Conservation (phyloP, 179 eudicot species). For the Patellifolia procumbens region DNA sequence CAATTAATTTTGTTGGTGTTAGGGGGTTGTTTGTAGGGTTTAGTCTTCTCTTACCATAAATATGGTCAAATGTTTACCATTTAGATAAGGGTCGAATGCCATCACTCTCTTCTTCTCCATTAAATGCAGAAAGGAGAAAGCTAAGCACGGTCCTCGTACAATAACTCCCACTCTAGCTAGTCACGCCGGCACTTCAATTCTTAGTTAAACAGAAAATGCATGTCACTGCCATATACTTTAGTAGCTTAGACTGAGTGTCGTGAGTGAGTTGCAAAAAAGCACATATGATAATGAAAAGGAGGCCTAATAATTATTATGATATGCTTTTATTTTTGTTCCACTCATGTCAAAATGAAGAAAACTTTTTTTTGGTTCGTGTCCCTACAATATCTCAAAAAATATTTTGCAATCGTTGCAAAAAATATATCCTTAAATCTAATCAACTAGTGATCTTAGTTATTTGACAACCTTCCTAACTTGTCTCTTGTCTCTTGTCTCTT, state of each 20-base stretch:
- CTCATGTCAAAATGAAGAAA: slow-evolving; percentile 1
- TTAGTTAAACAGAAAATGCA: background rate
- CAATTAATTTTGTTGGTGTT: too few species aligned
- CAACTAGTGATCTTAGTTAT: background rate
- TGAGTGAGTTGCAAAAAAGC: background rate
- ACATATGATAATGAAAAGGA: background rate
- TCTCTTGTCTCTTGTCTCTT: background rate
- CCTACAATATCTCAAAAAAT: slow-evolving; percentile 13
- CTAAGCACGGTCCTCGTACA: background rate
- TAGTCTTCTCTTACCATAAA: background rate
- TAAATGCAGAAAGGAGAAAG: background rate
- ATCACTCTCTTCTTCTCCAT: background rate
- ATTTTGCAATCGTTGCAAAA: slow-evolving; percentile 15
- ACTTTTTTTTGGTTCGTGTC: background rate
- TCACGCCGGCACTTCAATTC: background rate
- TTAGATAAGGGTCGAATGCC: background rate
- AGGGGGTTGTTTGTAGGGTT: too few species aligned
- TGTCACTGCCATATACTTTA: background rate
- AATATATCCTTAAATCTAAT: background rate
- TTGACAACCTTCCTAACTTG: slow-evolving; percentile 18
- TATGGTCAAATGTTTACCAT: background rate
- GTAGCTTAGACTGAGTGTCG: background rate
- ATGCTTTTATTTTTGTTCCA: background rate
- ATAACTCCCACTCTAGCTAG: background rate
- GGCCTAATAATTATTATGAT: background rate